A percentile compares a stretch with the other conserved stretches of the same genome.
These are phyloP conservation scores for Cercospora berteroae DNA, from an alignment of 2,329 filamentous ascomycete species.

Conservation along the genomic window DNA sequence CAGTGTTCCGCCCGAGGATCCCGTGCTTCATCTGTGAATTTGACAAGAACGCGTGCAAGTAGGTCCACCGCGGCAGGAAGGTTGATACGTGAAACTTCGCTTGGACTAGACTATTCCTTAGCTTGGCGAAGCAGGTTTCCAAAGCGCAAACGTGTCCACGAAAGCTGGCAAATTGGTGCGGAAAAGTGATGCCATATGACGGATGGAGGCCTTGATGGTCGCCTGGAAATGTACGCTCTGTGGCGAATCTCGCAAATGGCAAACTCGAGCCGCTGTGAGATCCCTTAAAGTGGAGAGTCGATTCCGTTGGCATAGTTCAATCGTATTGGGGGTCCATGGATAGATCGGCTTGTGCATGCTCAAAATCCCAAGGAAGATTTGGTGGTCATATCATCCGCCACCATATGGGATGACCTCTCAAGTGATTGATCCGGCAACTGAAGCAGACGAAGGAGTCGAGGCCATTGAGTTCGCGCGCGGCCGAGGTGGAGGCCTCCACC, in stretches of 20 bases:
- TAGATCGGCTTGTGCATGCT: not conserved
- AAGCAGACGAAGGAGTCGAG: conserved; percentile 12
- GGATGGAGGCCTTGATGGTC: not conserved
- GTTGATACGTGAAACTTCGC: not conserved
- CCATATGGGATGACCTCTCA: conserved; percentile 5
- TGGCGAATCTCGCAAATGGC: not conserved
- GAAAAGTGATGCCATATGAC: not conserved
- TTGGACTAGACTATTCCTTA: not conserved
- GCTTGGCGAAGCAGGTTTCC: not conserved
- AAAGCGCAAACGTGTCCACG: not conserved
- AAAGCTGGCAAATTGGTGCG: not conserved
- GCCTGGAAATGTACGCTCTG: not conserved
- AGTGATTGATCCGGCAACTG: conserved; percentile 9
- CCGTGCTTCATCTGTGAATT: not conserved
- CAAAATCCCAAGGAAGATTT: not conserved
- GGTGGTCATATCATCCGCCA: not conserved
- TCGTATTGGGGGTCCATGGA: not conserved
- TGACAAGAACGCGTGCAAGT: not conserved
- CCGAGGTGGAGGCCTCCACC: conserved; percentile 21
- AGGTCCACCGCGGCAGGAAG: not conserved
- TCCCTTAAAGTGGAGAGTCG: too few species aligned
- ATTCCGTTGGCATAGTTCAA: not conserved
- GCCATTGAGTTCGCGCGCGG: not conserved
- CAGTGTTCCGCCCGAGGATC: not conserved
- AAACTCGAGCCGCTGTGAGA: too few species aligned